These are phyloP conservation scores for Alternaria sp. DNA, from an alignment of 2,329 filamentous ascomycete genomes.

Conservation along the genomic window DNA sequence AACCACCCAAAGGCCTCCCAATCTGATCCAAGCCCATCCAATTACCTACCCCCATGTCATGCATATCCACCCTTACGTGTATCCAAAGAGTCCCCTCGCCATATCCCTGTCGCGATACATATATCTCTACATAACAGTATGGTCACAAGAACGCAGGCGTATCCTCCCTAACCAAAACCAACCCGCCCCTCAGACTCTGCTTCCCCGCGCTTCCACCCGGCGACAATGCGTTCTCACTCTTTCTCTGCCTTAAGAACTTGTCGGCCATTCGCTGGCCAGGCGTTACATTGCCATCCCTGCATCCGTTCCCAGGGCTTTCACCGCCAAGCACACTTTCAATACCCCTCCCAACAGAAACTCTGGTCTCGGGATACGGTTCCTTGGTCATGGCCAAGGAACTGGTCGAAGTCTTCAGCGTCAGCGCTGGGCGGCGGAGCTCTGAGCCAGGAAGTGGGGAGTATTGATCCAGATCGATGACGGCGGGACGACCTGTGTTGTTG, in stretches of 20 bases:
- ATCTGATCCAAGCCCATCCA: background rate
- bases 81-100: background rate
- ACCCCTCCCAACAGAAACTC: constrained; percentile 9
- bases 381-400: constrained; percentile 25
- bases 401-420: constrained; percentile 11
- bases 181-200: constrained; percentile 7
- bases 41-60: background rate
- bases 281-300: constrained; percentile 26
- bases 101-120: background rate
- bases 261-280: constrained; percentile 44
- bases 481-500: background rate
- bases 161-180: constrained; percentile 25
- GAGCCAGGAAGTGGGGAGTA: constrained; percentile 4
- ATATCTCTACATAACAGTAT: background rate
- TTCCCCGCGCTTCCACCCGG: background rate
- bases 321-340: constrained; percentile 18
- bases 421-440: constrained; percentile 8
- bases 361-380: constrained; percentile 16
- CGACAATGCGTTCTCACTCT: constrained; percentile 12
- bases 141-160: constrained; percentile 31
- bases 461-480: background rate
- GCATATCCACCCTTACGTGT: background rate
- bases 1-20: background rate
- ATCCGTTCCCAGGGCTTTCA: background rate
- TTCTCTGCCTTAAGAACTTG: constrained; percentile 31